phyloP scores from a whole-genome alignment of 768 basidiomycete species.

The Serendipita sp. region DNA sequence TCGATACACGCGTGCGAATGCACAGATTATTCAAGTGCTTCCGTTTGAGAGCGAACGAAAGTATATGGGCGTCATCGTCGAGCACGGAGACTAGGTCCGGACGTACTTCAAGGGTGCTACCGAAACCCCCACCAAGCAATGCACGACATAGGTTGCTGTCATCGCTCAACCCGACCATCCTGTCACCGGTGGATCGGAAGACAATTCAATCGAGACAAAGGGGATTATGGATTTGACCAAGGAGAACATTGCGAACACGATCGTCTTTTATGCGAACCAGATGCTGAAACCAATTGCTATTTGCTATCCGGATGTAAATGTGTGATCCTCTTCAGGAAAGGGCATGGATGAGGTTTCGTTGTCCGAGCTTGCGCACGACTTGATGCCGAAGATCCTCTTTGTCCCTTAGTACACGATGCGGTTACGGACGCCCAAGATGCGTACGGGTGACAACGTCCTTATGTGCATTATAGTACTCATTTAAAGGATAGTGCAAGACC shows the following conservation, averaged over 20 bases:
- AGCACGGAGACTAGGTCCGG: constrained; percentile 38
- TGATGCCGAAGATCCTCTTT: constrained; percentile 87
- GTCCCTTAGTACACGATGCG: constrained; percentile 75
- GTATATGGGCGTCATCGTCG: constrained; percentile 83
- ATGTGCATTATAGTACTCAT: constrained; percentile 22
- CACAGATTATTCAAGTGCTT: constrained; percentile 59
- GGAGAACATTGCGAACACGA: constrained; percentile 81
- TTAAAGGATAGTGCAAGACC: no score
- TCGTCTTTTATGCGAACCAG: constrained; percentile 97
- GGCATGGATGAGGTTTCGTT: constrained; percentile 36
- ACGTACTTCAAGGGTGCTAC: constrained; percentile 85
- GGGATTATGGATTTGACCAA: constrained; percentile 48
- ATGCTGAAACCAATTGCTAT: constrained; percentile 85
- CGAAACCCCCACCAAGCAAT: constrained; percentile 76
- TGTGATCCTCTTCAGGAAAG: constrained; percentile 60
- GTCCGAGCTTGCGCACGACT: constrained; percentile 46
- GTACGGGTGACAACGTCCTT: constrained; percentile 92
- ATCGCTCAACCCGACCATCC: constrained; percentile 27
- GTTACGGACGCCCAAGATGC: constrained; percentile 92
- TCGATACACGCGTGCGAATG: constrained; percentile 40
- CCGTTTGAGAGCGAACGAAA: constrained; percentile 91
- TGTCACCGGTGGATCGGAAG: constrained; percentile 12
- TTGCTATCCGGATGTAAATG: constrained; percentile 75
- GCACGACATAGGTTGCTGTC: constrained; percentile 48
- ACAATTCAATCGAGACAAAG: constrained; percentile 33